These are phyloP conservation scores for Quercus cerris DNA, from an alignment of 306 rosid genomes.

Conservation along the genomic window DNA sequence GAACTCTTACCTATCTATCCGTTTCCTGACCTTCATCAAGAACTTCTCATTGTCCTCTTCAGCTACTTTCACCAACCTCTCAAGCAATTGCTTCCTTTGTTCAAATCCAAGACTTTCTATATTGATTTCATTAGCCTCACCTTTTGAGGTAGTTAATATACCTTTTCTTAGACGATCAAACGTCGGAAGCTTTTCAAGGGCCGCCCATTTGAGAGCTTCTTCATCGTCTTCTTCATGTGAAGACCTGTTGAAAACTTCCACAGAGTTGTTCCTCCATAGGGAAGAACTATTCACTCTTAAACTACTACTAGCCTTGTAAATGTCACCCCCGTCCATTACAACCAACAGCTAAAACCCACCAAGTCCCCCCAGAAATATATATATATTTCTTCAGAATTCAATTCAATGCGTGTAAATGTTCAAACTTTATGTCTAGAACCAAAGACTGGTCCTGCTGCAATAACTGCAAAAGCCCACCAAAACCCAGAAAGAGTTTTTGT, in stretches of 20 bases:
- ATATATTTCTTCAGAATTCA: too few species aligned
- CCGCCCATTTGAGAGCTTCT: slow-evolving; percentile 68
- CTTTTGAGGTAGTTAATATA: slow-evolving; percentile 40
- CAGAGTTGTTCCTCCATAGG: slow-evolving; percentile 38
- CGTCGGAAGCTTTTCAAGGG: slow-evolving; percentile 67
- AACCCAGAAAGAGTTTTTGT: neutral
- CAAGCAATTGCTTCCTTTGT: slow-evolving; percentile 33
- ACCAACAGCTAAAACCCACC: neutral
- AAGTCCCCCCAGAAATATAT: neutral
- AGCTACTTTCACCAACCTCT: slow-evolving; percentile 31
- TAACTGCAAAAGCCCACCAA: slow-evolving; percentile 11
- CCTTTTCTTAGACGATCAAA: slow-evolving; percentile 69
- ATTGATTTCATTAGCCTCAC: slow-evolving; percentile 46
- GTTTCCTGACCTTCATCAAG: slow-evolving; percentile 50
- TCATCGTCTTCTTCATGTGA: slow-evolving; percentile 45
- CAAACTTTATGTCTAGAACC: too few species aligned
- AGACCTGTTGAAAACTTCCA: slow-evolving; percentile 46
- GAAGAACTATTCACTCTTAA: slow-evolving; percentile 24
- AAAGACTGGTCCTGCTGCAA: neutral
- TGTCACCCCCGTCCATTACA: slow-evolving; percentile 42
- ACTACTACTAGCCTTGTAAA: slow-evolving; percentile 34
- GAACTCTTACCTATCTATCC: slow-evolving; percentile 51
- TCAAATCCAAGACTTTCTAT: slow-evolving; percentile 41
- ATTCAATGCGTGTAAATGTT: too few species aligned
- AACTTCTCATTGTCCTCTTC: slow-evolving; percentile 47